A percentile compares a stretch with the other conserved stretches of the same genome.
Evolutionary conservation across 371 early-diverging fungal species (phyloP).

Genomic region (Mortierella sp.): DNA sequence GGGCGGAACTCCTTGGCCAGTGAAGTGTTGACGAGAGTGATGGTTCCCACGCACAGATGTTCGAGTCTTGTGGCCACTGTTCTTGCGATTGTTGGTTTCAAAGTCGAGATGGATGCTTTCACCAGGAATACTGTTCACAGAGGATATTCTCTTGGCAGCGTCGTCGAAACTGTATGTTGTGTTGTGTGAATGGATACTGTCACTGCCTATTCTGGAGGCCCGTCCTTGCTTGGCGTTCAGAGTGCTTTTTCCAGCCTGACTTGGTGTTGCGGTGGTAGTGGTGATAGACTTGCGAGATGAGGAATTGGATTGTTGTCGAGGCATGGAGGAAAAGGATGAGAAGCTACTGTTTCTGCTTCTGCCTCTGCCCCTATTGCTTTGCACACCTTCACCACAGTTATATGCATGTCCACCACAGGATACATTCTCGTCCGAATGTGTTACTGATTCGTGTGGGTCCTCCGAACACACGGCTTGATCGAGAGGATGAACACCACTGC

Average conservation of each 20-base stretch:
- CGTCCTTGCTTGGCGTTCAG: slow-evolving; percentile 9
- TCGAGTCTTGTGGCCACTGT: slow-evolving; percentile 6
- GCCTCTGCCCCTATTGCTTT: not conserved
- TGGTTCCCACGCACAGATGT: too few species aligned
- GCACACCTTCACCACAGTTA: slow-evolving; percentile 3
- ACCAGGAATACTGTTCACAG: slow-evolving; percentile 29
- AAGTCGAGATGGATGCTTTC: slow-evolving; percentile 21
- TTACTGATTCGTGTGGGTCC: slow-evolving; percentile 4
- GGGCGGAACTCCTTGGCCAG: slow-evolving; percentile 20
- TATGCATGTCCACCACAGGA: slow-evolving; percentile 33
- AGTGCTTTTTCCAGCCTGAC: slow-evolving; percentile 6
- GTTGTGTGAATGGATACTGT: not conserved
- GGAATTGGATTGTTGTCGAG: slow-evolving; percentile 12
- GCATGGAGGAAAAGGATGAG: not conserved
- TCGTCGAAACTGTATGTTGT: not conserved
- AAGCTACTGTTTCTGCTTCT: not conserved
- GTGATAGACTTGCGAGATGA: slow-evolving; percentile 15
- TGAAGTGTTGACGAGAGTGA: slow-evolving; percentile 46
- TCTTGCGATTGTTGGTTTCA: slow-evolving; percentile 5
- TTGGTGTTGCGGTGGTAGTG: slow-evolving; percentile 5
- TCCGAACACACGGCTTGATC: not conserved
- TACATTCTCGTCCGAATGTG: slow-evolving; percentile 24
- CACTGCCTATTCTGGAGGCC: slow-evolving; percentile 12
- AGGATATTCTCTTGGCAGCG: slow-evolving; percentile 14
- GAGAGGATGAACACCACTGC: slow-evolving; percentile 13